phyloP scores from a whole-genome alignment of 1,284 basidiomycete genomes.

The Puccinia brachypodii region DNA sequence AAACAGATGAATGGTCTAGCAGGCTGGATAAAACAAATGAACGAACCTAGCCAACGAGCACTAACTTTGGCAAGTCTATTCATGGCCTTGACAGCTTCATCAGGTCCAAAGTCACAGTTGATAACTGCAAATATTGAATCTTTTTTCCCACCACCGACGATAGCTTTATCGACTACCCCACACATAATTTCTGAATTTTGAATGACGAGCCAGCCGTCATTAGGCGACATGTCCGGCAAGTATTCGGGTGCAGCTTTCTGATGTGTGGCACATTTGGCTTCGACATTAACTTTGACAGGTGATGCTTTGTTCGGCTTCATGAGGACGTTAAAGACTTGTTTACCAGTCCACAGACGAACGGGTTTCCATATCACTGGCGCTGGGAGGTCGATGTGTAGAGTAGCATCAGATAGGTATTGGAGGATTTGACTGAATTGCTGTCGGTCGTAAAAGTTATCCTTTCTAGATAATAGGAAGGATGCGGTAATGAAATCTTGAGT shows the following conservation, averaged over 20 bases:
- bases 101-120: constrained; percentile 90
- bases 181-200: constrained; percentile 99
- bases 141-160: constrained; percentile 97
- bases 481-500: constrained; percentile 99
- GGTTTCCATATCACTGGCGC: constrained; percentile 95
- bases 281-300: constrained; percentile 87
- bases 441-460: constrained; percentile 90
- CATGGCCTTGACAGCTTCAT: constrained; percentile 94
- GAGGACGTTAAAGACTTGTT: constrained; percentile 94
- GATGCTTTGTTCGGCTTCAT: constrained; percentile 89
- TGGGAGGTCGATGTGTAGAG: constrained; percentile 89
- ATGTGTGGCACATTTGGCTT: constrained; percentile 91
- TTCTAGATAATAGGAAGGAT: constrained; percentile 87
- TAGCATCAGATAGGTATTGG: constrained; percentile 88
- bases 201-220: constrained; percentile 97
- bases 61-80: constrained; percentile 92
- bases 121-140: constrained; percentile 99
- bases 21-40: neutral
- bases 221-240: constrained; percentile 82
- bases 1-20: neutral
- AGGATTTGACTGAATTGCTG: constrained; percentile 95
- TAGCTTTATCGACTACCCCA: constrained; percentile 98
- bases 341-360: constrained; percentile 91
- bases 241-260: constrained; percentile 70
- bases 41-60: constrained; percentile 83